These are phyloP conservation scores for Piromyces finnis DNA, from an alignment of 192 early-diverging fungal genomes.

Conservation along the genomic window DNA sequence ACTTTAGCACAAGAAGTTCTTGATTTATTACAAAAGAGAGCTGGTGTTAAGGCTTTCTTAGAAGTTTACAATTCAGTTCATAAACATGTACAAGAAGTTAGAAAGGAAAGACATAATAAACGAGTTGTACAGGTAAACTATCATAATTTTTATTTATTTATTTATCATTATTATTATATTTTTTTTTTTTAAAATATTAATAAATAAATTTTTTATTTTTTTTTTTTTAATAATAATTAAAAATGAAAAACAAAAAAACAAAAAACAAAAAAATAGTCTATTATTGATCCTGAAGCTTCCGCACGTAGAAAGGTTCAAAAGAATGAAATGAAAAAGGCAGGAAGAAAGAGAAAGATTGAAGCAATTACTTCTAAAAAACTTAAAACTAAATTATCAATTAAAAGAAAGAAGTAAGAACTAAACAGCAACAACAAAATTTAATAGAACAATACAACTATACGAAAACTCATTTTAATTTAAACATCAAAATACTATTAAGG, in stretches of 20 bases:
- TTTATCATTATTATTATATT: too few species aligned
- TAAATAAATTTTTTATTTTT: constrained; percentile 3
- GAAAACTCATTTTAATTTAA: too few species aligned
- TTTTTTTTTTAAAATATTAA: too few species aligned
- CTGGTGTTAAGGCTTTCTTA: constrained; percentile 56
- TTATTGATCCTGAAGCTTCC: constrained; percentile 54
- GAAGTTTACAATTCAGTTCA: constrained; percentile 46
- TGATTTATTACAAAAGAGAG: constrained; percentile 47
- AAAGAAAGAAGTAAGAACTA: neutral
- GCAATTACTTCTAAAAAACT: constrained; percentile 35
- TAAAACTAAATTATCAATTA: neutral
- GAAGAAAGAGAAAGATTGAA: constrained; percentile 48
- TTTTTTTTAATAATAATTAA: too few species aligned
- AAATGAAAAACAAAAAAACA: too few species aligned
- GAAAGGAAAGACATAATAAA: constrained; percentile 41
- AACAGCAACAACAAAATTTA: too few species aligned
- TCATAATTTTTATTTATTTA: too few species aligned
- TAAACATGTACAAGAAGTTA: constrained; percentile 33
- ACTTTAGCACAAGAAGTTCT: constrained; percentile 62
- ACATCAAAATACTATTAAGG: too few species aligned
- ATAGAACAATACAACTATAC: too few species aligned
- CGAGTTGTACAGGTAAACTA: constrained; percentile 10
- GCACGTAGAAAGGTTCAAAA: constrained; percentile 52
- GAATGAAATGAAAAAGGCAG: constrained; percentile 48
- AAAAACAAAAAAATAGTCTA: too few species aligned